Percentiles rank a stretch among this genome's conserved stretches.
Evolutionary conservation across 805 yeast genomes (phyloP).

Genomic region (Candida andamanensis): DNA sequence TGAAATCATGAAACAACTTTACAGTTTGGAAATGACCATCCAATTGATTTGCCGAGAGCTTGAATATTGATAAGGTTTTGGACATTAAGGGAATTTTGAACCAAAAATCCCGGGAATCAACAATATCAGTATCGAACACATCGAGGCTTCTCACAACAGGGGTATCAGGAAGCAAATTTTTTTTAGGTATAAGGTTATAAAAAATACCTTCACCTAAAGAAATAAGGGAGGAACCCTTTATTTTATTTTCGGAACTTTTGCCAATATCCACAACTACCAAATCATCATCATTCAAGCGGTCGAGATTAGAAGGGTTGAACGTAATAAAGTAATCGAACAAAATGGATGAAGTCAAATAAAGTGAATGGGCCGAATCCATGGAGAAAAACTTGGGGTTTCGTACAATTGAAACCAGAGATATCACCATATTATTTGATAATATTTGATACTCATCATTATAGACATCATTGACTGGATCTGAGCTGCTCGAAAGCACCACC

Average conservation of each 20-base stretch:
- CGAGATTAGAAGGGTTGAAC: not conserved
- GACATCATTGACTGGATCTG: no score
- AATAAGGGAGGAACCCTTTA: not conserved
- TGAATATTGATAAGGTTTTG: slow-evolving; percentile 3
- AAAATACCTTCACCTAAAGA: slow-evolving; percentile 3
- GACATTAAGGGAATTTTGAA: slow-evolving; percentile 1
- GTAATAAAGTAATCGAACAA: slow-evolving; percentile 3
- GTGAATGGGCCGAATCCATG: not conserved
- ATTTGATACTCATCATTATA: slow-evolving; percentile 2
- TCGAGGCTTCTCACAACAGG: slow-evolving; percentile 7
- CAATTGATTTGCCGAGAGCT: slow-evolving; percentile 1
- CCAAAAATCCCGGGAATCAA: slow-evolving; percentile 4
- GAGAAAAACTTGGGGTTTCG: not conserved
- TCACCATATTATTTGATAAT: not conserved
- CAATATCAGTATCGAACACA: slow-evolving; percentile 2
- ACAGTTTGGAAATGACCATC: slow-evolving; percentile 1
- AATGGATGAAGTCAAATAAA: slow-evolving; percentile 1
- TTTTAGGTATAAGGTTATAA: slow-evolving; percentile 1
- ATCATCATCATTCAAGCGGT: not conserved
- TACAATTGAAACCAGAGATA: not conserved
- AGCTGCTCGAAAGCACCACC: no score
- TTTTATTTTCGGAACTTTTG: slow-evolving; percentile 1
- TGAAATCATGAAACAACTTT: slow-evolving; percentile 3
- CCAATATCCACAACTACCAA: slow-evolving; percentile 3
- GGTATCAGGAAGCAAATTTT: slow-evolving; percentile 1